Evolutionary conservation across 2,329 filamentous ascomycete species (phyloP).

Genomic region (Nothopassalora personata): DNA sequence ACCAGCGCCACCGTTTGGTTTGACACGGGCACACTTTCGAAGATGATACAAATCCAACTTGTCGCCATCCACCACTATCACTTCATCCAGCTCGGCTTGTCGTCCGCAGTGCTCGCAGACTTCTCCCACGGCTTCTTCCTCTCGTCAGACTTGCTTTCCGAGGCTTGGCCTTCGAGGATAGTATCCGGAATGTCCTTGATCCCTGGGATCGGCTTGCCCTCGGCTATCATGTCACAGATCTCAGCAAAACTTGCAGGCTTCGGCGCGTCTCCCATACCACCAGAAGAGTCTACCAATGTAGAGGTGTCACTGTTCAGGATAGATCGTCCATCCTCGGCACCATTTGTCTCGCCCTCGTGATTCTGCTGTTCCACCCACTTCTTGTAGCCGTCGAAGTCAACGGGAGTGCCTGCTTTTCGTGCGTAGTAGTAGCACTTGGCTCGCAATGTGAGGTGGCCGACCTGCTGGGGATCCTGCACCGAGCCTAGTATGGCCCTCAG

Average conservation of each 20-base stretch:
- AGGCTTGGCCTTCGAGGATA: constrained; percentile 64
- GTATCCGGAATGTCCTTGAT: constrained; percentile 83
- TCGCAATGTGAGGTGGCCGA: constrained; percentile 55
- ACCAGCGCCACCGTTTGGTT: not conserved
- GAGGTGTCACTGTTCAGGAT: not conserved
- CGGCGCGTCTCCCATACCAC: constrained; percentile 48
- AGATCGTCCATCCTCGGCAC: not conserved
- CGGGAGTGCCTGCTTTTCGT: constrained; percentile 38
- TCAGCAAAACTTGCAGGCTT: constrained; percentile 81
- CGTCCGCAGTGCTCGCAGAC: constrained; percentile 30
- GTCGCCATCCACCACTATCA: constrained; percentile 6
- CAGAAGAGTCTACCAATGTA: constrained; percentile 7
- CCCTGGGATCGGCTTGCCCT: constrained; percentile 76
- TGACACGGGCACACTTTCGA: not conserved
- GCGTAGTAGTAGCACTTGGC: constrained; percentile 67
- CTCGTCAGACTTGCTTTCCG: constrained; percentile 46
- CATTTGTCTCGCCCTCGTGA: constrained; percentile 8
- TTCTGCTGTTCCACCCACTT: constrained; percentile 49
- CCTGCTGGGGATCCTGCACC: constrained; percentile 50
- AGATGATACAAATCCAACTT: not conserved
- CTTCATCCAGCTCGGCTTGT: constrained; percentile 26
- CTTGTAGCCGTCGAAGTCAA: constrained; percentile 66
- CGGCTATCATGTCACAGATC: constrained; percentile 78
- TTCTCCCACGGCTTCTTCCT: constrained; percentile 78
- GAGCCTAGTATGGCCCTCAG: constrained; percentile 60